phyloP scores from a whole-genome alignment of 257 asterid species.

The Thymus mandschuricus region DNA sequence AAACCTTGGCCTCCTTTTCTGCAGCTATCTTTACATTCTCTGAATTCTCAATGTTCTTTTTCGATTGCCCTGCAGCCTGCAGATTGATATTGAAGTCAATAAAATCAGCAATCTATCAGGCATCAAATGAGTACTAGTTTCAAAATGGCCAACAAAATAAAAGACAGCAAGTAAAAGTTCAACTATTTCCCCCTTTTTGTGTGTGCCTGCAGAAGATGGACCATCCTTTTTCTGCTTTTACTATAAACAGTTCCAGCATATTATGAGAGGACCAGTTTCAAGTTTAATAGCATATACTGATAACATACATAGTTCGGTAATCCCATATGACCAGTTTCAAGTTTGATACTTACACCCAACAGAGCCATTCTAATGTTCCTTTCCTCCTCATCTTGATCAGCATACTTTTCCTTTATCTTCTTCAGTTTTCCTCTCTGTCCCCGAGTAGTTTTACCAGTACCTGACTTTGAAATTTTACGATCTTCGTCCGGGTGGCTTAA shows the following conservation, averaged over 20 bases:
- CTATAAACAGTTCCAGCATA: too few relatives aligned
- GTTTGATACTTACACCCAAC: slow-evolving; percentile 66
- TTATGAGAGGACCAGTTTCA: slow-evolving; percentile 18
- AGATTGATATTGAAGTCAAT: slow-evolving; percentile 30
- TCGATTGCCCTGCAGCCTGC: slow-evolving; percentile 91
- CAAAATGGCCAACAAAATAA: slow-evolving; percentile 14
- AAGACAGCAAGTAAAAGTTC: neutral
- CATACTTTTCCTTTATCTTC: slow-evolving; percentile 97
- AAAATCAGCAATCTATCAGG: slow-evolving; percentile 19
- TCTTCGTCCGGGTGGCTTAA: slow-evolving; percentile 42
- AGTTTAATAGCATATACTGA: neutral
- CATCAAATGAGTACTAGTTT: slow-evolving; percentile 19
- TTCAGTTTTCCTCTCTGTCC: slow-evolving; percentile 92
- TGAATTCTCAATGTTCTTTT: slow-evolving; percentile 48
- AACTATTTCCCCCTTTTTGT: neutral
- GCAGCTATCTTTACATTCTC: slow-evolving; percentile 43
- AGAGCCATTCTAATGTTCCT: slow-evolving; percentile 83
- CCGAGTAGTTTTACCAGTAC: slow-evolving; percentile 70
- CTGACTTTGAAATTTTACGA: slow-evolving; percentile 43
- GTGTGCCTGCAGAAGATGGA: neutral
- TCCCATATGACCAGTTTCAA: slow-evolving; percentile 10
- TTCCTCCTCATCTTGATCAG: slow-evolving; percentile 98
- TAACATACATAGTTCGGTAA: slow-evolving; percentile 18
- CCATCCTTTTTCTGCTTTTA: neutral
- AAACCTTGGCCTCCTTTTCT: slow-evolving; percentile 42